Base-by-base conservation (phyloP, 2,329 filamentous ascomycete genomes). In the Penicillium paneum region DNA sequence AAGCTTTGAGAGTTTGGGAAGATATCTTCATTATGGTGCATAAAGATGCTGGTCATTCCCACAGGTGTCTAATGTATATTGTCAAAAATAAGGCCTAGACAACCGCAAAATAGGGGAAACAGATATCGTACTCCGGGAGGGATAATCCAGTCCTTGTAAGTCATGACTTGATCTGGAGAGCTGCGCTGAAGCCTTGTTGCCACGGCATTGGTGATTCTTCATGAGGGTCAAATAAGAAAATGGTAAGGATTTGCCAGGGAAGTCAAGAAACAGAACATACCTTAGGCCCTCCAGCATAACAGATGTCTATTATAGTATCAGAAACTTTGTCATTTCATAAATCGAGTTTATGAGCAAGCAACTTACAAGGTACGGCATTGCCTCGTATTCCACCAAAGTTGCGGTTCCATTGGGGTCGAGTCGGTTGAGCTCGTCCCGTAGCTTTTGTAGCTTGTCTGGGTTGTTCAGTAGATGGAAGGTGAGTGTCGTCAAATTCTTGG, bases 1-100 rank as follows among this genome's bases (percentile, higher is more conserved):
- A 74, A 76, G 1, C 46, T 49, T 8, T 67, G 52, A 0, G 72
- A 65, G n/a, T 73, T 53, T 0, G 73, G 71, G 49, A 76, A 76
- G 29, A 76, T 62, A 5, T 58, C 53, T 40, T 70, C 64, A 31
- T 76, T 68, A 49, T 72, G 59, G 51, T 74, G 69, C 19, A 74
- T 64, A 24, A 72, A 59, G 19, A 70, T 64, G 13, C 67, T 66
- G 2, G 72, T 71, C 71, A 75, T 75, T 26, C 71, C 66, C 4
- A 78, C 66, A 0, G 75, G 69, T 0, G 63, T 67, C 67, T 69
- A 35, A 7, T 11, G 32, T 12, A 26, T 13, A 5, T 8, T 6
- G 40, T 62, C 31, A n/a, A 29, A 17, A 8, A 4, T n/a, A 12
- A 7, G 6, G 5, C 26, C 15, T 29, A 17, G n/a, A 5, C 0